Evolutionary conservation across 805 yeast genomes (phyloP).

Genomic region (Metschnikowia peoriensis): DNA sequence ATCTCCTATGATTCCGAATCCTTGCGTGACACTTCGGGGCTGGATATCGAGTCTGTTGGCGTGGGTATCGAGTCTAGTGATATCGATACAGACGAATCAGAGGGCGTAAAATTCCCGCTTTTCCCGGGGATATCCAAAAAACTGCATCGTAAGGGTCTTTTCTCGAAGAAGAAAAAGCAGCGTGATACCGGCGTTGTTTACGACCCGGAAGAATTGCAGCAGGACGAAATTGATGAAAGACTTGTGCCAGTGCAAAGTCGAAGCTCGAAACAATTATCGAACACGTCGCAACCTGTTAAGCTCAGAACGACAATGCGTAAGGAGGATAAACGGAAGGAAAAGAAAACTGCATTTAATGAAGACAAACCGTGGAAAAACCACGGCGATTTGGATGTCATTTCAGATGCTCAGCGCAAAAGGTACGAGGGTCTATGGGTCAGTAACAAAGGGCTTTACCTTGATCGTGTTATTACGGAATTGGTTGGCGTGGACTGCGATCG

Average conservation of each 20-base stretch:
- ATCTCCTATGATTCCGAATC: slow-evolving; percentile 2
- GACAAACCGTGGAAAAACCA: slow-evolving; percentile 96
- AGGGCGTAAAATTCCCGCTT: slow-evolving; percentile 27
- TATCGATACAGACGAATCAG: slow-evolving; percentile 13
- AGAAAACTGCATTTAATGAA: slow-evolving; percentile 61
- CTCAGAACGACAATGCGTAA: slow-evolving; percentile 54
- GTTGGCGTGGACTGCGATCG: slow-evolving; percentile 33
- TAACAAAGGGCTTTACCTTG: slow-evolving; percentile 66
- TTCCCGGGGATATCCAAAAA: slow-evolving; percentile 29
- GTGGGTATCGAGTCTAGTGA: background rate
- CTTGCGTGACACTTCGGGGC: slow-evolving; percentile 3
- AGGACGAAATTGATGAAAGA: slow-evolving; percentile 6
- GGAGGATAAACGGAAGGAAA: slow-evolving; percentile 37
- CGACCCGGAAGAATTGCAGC: slow-evolving; percentile 10
- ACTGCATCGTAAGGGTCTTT: slow-evolving; percentile 10
- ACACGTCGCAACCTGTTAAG: slow-evolving; percentile 26
- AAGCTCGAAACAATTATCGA: background rate
- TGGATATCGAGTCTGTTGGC: slow-evolving; percentile 7
- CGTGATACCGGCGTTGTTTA: slow-evolving; percentile 8
- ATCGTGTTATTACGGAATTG: slow-evolving; percentile 31
- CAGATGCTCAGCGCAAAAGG: slow-evolving; percentile 72
- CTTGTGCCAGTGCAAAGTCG: background rate
- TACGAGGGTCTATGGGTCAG: slow-evolving; percentile 95
- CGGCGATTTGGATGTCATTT: slow-evolving; percentile 49
- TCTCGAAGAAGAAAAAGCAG: slow-evolving; percentile 11